phyloP scores from a whole-genome alignment of 306 rosid species.

The Castanea sativa region DNA sequence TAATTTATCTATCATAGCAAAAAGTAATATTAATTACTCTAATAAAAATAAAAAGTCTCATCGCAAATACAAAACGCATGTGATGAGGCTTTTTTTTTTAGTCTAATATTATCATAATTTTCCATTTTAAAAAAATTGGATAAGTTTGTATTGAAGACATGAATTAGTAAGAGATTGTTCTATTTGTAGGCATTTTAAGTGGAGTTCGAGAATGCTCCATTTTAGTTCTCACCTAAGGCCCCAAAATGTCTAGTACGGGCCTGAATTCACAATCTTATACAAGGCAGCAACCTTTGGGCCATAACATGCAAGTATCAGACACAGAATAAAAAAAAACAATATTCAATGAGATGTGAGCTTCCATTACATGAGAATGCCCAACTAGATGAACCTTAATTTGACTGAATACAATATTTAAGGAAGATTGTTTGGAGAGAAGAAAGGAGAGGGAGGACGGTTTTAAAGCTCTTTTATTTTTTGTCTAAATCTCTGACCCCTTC shows the following conservation, averaged over 20 bases:
- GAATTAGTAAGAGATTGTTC: no score
- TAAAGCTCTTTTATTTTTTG: not conserved
- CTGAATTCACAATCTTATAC: slow-evolving; percentile 73
- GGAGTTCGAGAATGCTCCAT: slow-evolving; percentile 14
- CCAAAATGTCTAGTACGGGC: no score
- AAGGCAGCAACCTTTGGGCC: slow-evolving; percentile 78
- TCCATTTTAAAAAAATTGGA: no score
- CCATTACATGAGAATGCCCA: not conserved
- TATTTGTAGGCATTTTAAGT: no score
- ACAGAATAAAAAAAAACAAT: not conserved
- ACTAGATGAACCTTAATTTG: not conserved
- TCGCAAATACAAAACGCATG: no score
- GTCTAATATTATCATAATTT: no score
- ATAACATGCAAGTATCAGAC: slow-evolving; percentile 29
- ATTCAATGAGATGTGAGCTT: not conserved
- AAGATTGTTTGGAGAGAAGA: not conserved
- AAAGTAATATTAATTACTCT: no score
- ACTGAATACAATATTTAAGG: not conserved
- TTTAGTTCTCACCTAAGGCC: no score
- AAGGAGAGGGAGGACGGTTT: not conserved
- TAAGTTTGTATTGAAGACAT: no score
- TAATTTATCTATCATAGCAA: no score
- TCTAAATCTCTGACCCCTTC: slow-evolving; percentile 80
- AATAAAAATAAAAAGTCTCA: no score
- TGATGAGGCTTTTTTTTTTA: no score